Evolutionary conservation across 148 eudicot species (phyloP).

Genomic region (Chenopodium suecicum): DNA sequence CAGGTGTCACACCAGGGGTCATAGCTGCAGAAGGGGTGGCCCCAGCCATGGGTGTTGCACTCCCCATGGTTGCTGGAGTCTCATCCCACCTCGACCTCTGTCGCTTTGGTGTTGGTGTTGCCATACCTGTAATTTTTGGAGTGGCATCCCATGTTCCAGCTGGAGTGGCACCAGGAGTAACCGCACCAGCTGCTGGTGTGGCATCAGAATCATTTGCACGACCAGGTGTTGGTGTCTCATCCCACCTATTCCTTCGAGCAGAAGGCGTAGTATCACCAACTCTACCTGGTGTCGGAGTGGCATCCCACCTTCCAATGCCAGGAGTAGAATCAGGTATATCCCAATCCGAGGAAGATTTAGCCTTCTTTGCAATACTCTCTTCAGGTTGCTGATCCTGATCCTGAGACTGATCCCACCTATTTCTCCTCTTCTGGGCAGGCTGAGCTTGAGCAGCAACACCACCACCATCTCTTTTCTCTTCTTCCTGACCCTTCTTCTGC

Average conservation of each 20-base stretch:
- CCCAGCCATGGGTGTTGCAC: conserved; percentile 81
- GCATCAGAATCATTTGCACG: conserved; percentile 85
- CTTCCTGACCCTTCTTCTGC: conserved; percentile 38
- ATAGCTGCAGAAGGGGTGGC: conserved; percentile 80
- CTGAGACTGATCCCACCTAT: conserved; percentile 90
- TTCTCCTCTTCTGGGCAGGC: conserved; percentile 72
- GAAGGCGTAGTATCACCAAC: conserved; percentile 91
- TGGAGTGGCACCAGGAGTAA: conserved; percentile 94
- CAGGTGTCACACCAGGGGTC: conserved; percentile 92
- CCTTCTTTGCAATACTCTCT: conserved; percentile 49
- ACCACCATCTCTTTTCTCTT: conserved; percentile 40
- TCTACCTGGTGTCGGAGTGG: conserved; percentile 90
- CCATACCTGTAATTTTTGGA: conserved; percentile 71
- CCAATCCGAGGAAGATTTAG: conserved; percentile 83
- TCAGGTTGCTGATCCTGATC: conserved; percentile 43
- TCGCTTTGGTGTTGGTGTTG: conserved; percentile 87
- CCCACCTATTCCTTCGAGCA: conserved; percentile 86
- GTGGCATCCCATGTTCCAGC: conserved; percentile 98
- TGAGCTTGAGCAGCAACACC: conserved; percentile 29
- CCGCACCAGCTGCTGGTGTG: conserved; percentile 82
- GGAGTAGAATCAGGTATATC: conserved; percentile 93
- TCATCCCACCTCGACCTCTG: conserved; percentile 99
- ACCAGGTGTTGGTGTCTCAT: conserved; percentile 81
- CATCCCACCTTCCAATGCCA: conserved; percentile 94
- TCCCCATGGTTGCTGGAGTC: conserved; percentile 95